Evolutionary conservation across 225 moss, liverwort and hornwort genomes (phyloP).

Genomic region (Polytrichum commune): DNA sequence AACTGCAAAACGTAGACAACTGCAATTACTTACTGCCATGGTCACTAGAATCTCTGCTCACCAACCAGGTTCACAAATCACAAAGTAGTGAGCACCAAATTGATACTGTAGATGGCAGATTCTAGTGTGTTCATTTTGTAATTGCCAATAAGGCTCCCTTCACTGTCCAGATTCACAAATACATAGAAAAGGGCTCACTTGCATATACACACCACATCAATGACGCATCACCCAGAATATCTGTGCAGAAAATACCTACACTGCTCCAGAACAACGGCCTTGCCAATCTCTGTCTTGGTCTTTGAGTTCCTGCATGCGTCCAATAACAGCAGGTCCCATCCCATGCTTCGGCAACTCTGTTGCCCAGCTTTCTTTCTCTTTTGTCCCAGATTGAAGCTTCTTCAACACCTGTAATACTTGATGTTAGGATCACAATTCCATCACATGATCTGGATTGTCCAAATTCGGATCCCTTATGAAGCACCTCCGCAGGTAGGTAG

Average conservation of each 20-base stretch:
- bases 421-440: too few relatives aligned
- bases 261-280: constrained; percentile 99
- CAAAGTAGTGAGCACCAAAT: too few relatives aligned
- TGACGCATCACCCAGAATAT: background rate
- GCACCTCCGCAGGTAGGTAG: too few relatives aligned
- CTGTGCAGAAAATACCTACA: constrained; percentile 85
- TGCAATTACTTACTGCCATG: constrained; percentile 10
- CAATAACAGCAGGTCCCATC: constrained; percentile 68
- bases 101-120: too few relatives aligned
- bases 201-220: background rate
- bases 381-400: constrained; percentile 73
- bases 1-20: constrained; percentile 44
- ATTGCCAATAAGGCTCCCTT: too few relatives aligned
- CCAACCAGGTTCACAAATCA: too few relatives aligned
- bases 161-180: too few relatives aligned
- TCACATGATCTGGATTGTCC: background rate
- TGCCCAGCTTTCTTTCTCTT: constrained; percentile 74
- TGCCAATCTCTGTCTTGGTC: constrained; percentile 83
- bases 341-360: constrained; percentile 83
- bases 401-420: constrained; percentile 62
- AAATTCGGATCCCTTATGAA: background rate
- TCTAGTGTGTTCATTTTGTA: too few relatives aligned
- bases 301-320: constrained; percentile 76
- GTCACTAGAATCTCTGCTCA: background rate
- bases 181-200: too few relatives aligned